phyloP scores from a whole-genome alignment of 305 asterid species.

The Andrographis paniculata region DNA sequence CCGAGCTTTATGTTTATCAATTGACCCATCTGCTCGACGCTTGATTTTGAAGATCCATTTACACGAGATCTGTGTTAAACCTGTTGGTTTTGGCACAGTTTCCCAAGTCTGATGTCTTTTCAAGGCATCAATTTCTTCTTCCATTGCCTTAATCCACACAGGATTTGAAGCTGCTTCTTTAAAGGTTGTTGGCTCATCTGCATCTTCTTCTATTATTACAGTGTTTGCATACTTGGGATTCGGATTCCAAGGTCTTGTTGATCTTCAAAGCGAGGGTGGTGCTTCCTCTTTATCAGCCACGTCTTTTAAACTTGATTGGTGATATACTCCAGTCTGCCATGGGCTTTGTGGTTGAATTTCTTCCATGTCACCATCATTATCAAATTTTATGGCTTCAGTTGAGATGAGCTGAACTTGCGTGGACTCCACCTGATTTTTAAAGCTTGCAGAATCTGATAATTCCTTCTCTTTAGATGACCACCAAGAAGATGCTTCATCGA shows the following conservation, averaged over 20 bases:
- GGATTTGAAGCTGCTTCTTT: not conserved
- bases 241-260: not conserved
- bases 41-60: not conserved
- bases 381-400: too few relatives aligned
- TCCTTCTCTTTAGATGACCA: not conserved
- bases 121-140: not conserved
- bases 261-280: not conserved
- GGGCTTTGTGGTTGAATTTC: too few relatives aligned
- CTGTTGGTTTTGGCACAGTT: not conserved
- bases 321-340: too few relatives aligned
- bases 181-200: not conserved
- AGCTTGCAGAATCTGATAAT: not conserved
- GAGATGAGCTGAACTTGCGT: too few relatives aligned
- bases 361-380: too few relatives aligned
- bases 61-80: not conserved
- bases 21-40: not conserved
- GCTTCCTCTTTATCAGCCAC: not conserved
- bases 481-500: constrained; percentile 16
- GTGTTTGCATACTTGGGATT: not conserved
- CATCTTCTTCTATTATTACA: too few relatives aligned
- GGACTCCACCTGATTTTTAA: constrained; percentile 5
- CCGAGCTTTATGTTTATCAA: not conserved
- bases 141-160: not conserved
- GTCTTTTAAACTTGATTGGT: too few relatives aligned
- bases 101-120: not conserved